Percentiles rank a stretch among this genome's conserved stretches.
These are phyloP conservation scores for Brassica nigra DNA, from an alignment of 345 rosid species.

Conservation along the genomic window DNA sequence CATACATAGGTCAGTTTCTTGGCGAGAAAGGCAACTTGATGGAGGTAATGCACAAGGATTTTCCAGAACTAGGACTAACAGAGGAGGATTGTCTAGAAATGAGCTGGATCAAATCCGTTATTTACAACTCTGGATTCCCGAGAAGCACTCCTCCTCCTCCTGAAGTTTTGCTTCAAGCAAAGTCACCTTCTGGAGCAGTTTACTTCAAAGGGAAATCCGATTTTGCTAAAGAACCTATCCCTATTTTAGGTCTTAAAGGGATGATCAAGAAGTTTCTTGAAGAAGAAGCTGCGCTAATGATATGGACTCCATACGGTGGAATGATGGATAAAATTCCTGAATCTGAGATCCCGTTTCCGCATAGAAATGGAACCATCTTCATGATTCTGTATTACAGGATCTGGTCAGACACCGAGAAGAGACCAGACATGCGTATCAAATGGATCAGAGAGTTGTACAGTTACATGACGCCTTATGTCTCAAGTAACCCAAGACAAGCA, in stretches of 20 bases:
- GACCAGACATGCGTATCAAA: conserved; percentile 31
- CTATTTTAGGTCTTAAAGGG: not conserved
- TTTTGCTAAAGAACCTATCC: conserved; percentile 34
- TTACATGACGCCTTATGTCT: conserved; percentile 61
- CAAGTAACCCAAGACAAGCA: conserved; percentile 52
- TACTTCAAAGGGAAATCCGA: conserved; percentile 31
- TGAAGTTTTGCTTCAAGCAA: conserved; percentile 46
- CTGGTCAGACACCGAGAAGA: conserved; percentile 25
- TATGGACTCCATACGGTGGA: conserved; percentile 75
- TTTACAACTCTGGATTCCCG: conserved; percentile 48
- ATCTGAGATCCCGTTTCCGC: conserved; percentile 59
- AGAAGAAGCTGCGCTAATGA: not conserved
- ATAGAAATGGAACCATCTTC: conserved; percentile 50
- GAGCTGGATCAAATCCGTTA: conserved; percentile 54
- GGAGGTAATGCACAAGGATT: conserved; percentile 43
- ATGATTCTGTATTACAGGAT: conserved; percentile 44
- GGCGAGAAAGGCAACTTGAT: conserved; percentile 46
- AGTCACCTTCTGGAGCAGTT: conserved; percentile 29
- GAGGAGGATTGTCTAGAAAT: conserved; percentile 49
- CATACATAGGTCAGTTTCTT: conserved; percentile 53
- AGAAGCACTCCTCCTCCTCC: conserved; percentile 28
- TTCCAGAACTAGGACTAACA: conserved; percentile 61
- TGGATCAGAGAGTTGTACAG: conserved; percentile 52
- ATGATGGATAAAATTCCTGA: conserved; percentile 54
- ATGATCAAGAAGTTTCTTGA: conserved; percentile 3